Conservation (phyloP, 176 grass and related monocot species). For the Microstegium vimineum region DNA sequence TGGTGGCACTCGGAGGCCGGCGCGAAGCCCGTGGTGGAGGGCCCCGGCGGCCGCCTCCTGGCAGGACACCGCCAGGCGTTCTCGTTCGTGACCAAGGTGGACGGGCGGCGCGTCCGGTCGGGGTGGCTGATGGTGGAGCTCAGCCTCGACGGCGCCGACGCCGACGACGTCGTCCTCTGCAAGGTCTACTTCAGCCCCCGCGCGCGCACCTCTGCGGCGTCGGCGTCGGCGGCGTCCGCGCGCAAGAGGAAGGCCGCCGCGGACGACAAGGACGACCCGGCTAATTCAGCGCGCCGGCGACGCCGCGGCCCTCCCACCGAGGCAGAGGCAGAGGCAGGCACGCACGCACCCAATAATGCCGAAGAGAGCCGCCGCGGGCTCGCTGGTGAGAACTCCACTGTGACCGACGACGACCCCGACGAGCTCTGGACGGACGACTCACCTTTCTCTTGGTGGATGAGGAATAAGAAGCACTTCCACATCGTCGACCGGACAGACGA, state of each 20-base stretch:
- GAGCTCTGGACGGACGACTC: not conserved
- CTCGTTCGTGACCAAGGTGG: slow-evolving; percentile 30
- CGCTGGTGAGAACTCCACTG: not conserved
- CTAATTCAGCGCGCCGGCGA: not conserved
- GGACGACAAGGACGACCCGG: not conserved
- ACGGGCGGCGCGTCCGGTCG: slow-evolving; percentile 2
- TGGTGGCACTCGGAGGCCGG: slow-evolving; percentile 40
- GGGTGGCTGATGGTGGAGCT: slow-evolving; percentile 48
- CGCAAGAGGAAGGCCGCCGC: slow-evolving; percentile 32
- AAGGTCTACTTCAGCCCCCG: slow-evolving; percentile 44
- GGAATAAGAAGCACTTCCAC: too few species aligned
- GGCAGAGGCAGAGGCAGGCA: not conserved
- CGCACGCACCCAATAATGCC: not conserved
- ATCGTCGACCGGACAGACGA: not conserved
- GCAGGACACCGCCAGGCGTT: slow-evolving; percentile 30
- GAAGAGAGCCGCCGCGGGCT: too few species aligned
- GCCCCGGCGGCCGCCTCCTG: not conserved
- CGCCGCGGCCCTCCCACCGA: not conserved
- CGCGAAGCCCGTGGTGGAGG: not conserved
- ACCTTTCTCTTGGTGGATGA: not conserved
- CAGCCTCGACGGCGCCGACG: slow-evolving; percentile 11
- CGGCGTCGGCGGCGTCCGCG: not conserved
- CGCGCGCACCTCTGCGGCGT: not conserved
- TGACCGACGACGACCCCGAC: not conserved
- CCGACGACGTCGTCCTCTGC: slow-evolving; percentile 10